Base-by-base conservation (phyloP, 75 land plant species). In the Selaginella tamariscina region DNA sequence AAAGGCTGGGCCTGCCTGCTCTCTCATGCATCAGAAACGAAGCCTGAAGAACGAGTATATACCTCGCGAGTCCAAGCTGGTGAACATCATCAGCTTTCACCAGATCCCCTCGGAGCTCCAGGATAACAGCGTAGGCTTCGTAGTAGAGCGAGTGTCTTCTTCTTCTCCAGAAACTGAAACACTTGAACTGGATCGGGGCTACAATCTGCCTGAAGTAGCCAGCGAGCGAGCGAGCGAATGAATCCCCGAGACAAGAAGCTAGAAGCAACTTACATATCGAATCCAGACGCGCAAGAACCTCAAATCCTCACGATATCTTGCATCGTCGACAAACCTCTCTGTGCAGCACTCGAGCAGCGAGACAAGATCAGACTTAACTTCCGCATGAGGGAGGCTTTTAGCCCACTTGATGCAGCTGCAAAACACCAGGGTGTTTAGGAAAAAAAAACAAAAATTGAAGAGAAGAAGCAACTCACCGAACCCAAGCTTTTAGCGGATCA, bases 1-100 rank as follows among this genome's bases (percentile, higher is more conserved):
- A 86, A 30, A 0, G 98, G 98, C 67, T 86, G 77, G 0, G 96
- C 91, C 29, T 82, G 79, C 70, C 98, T 93, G 72, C 30, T 29
- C 21, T 22, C 32, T 62, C 15, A 2, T n/a, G 2, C 29, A 31
- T 24, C 1, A 27, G 22, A 28, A n/a, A n/a, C n/a, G n/a, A n/a
- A n/a, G n/a, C n/a, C n/a, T 65, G 27, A 29, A 28, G 29, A 20
- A 24, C 30, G 1, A 13, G 21, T 54, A 13, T 29, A 18, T 55
- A 88, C 97, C 94, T 86, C 13, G 81, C 76, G 30, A 92, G 68
- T 2, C 98, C 98, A 29, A 84, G 30, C 30, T 77, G 69, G 65
- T 81, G 89, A 54, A 83, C 66, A 49, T 56, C 71, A 32, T 74
- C 32, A 0, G 98, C 96, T 56, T 87, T 85, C 0, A 68, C 20